Evolutionary conservation across 2,329 filamentous ascomycete genomes (phyloP).

Genomic region (Dothideomycetes sp.): DNA sequence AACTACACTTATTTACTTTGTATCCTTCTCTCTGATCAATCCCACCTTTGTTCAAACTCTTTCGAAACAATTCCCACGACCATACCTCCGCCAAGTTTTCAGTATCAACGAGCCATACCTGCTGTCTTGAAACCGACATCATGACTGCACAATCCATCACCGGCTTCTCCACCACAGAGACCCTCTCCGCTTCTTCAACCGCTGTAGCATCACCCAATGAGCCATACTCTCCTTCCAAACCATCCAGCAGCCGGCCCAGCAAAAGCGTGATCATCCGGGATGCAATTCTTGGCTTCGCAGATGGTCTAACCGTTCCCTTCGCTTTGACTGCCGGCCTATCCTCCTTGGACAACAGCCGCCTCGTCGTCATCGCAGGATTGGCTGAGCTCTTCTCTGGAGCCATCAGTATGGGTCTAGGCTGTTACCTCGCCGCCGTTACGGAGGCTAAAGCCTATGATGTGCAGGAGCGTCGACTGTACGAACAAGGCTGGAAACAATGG

Average conservation of each 20-base stretch:
- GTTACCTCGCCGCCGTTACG: constrained; percentile 56
- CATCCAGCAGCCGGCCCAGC: background rate
- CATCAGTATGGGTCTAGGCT: constrained; percentile 68
- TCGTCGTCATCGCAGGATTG: constrained; percentile 49
- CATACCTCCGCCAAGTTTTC: no score
- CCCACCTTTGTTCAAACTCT: no score
- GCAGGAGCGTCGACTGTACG: constrained; percentile 23
- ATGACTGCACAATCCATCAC: no score
- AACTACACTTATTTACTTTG: no score
- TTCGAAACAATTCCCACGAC: no score
- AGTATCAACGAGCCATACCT: no score
- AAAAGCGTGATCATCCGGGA: constrained; percentile 44
- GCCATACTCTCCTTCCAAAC: background rate
- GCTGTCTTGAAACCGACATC: no score
- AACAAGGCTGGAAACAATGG: constrained; percentile 33
- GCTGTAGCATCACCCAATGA: background rate
- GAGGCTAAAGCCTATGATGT: constrained; percentile 42
- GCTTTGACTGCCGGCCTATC: constrained; percentile 65
- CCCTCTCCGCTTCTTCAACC: background rate
- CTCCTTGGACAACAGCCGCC: constrained; percentile 24
- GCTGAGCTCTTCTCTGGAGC: constrained; percentile 66
- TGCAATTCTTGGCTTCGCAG: constrained; percentile 65
- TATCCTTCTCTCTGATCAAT: no score
- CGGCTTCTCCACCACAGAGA: background rate
- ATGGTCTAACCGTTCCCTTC: constrained; percentile 71